Base-by-base conservation (phyloP, 805 yeast genomes). In the Lachancea thermotolerans region DNA sequence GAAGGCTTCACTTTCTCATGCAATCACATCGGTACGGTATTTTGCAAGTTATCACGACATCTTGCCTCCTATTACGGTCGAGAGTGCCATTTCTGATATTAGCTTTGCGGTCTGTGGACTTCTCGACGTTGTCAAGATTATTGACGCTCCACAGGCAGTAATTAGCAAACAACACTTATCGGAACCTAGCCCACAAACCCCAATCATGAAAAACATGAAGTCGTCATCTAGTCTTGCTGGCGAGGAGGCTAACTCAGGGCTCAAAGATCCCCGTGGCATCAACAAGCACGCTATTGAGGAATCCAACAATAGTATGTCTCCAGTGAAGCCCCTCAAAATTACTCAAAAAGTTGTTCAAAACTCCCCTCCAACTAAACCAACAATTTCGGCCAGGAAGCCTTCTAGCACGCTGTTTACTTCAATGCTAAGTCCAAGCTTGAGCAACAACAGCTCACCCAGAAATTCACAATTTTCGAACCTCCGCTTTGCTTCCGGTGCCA, bases 11-110 rank as follows among this genome's bases (percentile, higher is more conserved):
- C 75, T 85, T 18, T 78, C 89, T 14, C 88, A 84, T 63, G 76
- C 81, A 0, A 78, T 91, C 35, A 81, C 95, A 3, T 74, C 88
- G 1, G 77, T 90, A 1, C 73, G 96, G 56, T 86, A 87, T 58
- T 84, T 70, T 61, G 77, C 85, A 0, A 67, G 80, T 10, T 82
- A 84, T 53, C 69, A 75, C 3, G 71, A 73, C n/a, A 57, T 85
- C 2, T 65, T 87, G 45, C 96, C 96, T 0, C 74, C 73, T 43
- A 66, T 83, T 16, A 74, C 88, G 2, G 73, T 89, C 15, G 83
- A 87, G 63, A 76, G 88, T 17, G 82, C 97, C 0, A 67, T 86
- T 9, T 75, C 85, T 37, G 96, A 89, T 56, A 67, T 89, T 31
- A 73, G 82, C 7, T 82, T 81, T 57, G 66, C 82, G 2, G 67